Base-by-base conservation (phyloP, 1,284 basidiomycete genomes). In the Puccinia sorghi region DNA sequence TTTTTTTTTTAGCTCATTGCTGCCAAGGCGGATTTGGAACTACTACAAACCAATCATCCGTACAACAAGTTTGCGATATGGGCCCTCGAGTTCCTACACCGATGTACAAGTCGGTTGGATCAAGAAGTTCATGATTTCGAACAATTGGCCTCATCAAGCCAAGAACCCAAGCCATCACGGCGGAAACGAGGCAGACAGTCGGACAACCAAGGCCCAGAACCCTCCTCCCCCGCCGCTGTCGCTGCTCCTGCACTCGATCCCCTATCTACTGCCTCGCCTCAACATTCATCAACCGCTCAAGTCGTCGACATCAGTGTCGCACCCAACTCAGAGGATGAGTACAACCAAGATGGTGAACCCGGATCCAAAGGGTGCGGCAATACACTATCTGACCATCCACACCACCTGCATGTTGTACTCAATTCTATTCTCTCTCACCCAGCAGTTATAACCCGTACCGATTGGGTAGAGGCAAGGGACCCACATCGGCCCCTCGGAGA, bases 371-470 rank as follows among this genome's bases (percentile, higher is more conserved):
- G 66, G 66, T 69, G 22, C 43, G 66, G 15, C 20, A 52, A n/a
- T 52, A 15, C 20, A 52, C 20, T n/a, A 1, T 46, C 43, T 46
- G 43, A 46, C 9, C 43, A 46, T 46, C 43, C 15, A 9, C 43
- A 15, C 43, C 50, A 17, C 20, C 20, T 52, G 20, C 50, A 20
- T n/a, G 6, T n/a, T 59, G 56, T 59, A 32, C n/a, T 59, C 56
- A 59, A 12, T 25, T 12, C 25, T 54, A 2, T n/a, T 54, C 3
- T 54, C 11, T 52, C 13, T 52, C 20, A 15, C 50, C 1, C 27
- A 76, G 46, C 15, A 50, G 66, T 17, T 70, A 69, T 46, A 77
- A 77, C 25, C 74, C 74, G 1, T 77, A 77, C 57, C 43, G 74
- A 17, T 22, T 77, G 37, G 74, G 74, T 13, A 41, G 74, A 48